A percentile compares a stretch with the other conserved stretches of the same genome.
Evolutionary conservation across 371 early-diverging fungal species (phyloP).

Genomic region (Haplosporangium sp.): DNA sequence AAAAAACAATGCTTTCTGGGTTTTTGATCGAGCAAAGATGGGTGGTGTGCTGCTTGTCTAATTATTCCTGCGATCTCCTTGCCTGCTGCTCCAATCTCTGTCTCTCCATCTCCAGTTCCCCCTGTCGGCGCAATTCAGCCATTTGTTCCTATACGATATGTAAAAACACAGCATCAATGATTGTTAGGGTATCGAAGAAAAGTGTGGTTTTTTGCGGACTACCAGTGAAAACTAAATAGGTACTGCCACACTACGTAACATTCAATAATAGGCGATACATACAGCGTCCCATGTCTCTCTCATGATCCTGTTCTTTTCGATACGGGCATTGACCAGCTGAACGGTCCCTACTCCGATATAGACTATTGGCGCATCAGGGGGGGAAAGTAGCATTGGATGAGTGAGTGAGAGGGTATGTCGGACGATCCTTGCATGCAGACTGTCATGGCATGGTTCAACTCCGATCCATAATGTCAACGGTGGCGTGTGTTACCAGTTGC

Average conservation of each 20-base stretch:
- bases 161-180: neutral
- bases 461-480: neutral
- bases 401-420: neutral
- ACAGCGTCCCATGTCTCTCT: conserved; percentile 46
- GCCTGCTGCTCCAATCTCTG: conserved; percentile 51
- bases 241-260: neutral
- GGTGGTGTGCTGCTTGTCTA: neutral
- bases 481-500: conserved; percentile 36
- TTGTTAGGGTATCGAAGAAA: neutral
- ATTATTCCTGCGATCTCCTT: conserved; percentile 39
- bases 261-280: conserved; percentile 2
- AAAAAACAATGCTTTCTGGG: neutral
- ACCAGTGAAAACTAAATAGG: neutral
- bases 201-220: too few species aligned
- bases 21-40: neutral
- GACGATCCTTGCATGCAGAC: too few species aligned
- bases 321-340: conserved; percentile 53
- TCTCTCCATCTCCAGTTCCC: conserved; percentile 49
- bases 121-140: conserved; percentile 44
- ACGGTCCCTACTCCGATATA: conserved; percentile 52
- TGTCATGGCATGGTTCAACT: too few species aligned
- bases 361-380: conserved; percentile 13
- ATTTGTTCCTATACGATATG: conserved; percentile 42
- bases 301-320: conserved; percentile 54
- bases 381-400: neutral